Evolutionary conservation across 2,329 filamentous ascomycete species (phyloP).

Genomic region (Ceratocystis diversiconidia): DNA sequence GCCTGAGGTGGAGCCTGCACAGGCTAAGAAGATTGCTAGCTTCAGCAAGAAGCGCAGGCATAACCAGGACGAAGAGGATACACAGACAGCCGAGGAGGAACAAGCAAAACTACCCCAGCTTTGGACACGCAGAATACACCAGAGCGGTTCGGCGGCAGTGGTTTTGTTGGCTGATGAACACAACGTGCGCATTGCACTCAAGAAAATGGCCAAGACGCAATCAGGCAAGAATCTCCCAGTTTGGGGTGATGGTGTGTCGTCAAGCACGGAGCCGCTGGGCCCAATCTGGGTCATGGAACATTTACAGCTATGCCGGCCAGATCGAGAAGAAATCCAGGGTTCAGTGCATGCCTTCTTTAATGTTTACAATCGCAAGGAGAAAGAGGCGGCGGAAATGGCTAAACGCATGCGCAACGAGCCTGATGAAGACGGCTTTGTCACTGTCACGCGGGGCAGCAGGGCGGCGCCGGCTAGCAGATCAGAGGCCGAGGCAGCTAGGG

Average conservation of each 20-base stretch:
- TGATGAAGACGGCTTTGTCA: constrained; percentile 92
- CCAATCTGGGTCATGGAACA: constrained; percentile 47
- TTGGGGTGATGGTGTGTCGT: constrained; percentile 53
- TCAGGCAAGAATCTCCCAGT: constrained; percentile 43
- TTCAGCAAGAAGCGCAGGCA: constrained; percentile 39
- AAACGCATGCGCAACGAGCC: constrained; percentile 60
- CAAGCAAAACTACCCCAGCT: constrained; percentile 49
- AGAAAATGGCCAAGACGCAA: constrained; percentile 50
- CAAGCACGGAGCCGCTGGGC: constrained; percentile 37
- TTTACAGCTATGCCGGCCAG: constrained; percentile 56
- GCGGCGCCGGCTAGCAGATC: constrained; percentile 59
- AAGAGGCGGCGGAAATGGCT: constrained; percentile 45
- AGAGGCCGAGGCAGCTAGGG: constrained; percentile 48
- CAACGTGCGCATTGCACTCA: constrained; percentile 62
- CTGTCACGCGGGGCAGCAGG: constrained; percentile 66
- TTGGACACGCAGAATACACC: constrained; percentile 58
- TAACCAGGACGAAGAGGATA: constrained; percentile 34
- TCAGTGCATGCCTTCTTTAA: constrained; percentile 77
- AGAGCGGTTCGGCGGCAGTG: constrained; percentile 65
- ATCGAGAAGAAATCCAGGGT: constrained; percentile 47
- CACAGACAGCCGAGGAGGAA: constrained; percentile 43
- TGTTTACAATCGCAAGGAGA: constrained; percentile 60
- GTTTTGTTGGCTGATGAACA: constrained; percentile 72
- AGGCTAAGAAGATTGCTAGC: constrained; percentile 28
- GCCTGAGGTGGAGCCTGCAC: constrained; percentile 26